Percentiles rank a stretch among this genome's conserved stretches.
Conservation (phyloP, 2,329 filamentous ascomycete species). For the Bipolaris cookei region DNA sequence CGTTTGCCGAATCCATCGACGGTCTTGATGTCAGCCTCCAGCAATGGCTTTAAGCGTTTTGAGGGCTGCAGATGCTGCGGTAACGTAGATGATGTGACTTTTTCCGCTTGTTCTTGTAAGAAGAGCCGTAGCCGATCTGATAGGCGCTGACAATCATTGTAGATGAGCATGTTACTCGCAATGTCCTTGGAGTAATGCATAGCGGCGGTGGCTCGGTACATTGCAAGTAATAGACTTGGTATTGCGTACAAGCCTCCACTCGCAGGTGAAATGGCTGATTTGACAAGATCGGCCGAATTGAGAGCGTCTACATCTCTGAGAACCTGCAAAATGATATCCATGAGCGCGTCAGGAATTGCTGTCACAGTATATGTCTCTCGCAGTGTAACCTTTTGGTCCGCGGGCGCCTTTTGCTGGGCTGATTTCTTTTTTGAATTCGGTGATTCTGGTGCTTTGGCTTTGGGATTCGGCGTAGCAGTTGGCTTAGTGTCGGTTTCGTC, state of each 20-base stretch:
- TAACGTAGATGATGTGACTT: constrained; percentile 39
- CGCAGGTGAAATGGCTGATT: constrained; percentile 68
- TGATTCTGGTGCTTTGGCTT: constrained; percentile 32
- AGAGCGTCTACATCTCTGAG: constrained; percentile 59
- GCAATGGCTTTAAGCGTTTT: constrained; percentile 53
- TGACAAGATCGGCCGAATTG: constrained; percentile 55
- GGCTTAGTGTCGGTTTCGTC: constrained; percentile 61
- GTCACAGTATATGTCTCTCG: constrained; percentile 89
- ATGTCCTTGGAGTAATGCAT: constrained; percentile 71
- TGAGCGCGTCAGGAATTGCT: constrained; percentile 79
- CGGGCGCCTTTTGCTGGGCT: constrained; percentile 29
- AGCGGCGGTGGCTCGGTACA: constrained; percentile 78
- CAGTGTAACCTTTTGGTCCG: constrained; percentile 71
- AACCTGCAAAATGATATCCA: constrained; percentile 67
- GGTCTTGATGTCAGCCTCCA: constrained; percentile 61
- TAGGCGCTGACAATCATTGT: constrained; percentile 68
- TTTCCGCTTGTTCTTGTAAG: constrained; percentile 52
- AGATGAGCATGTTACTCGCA: constrained; percentile 67
- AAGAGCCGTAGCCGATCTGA: constrained; percentile 60
- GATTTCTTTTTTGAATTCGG: constrained; percentile 43
- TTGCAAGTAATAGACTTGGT: constrained; percentile 74
- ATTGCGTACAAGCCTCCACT: constrained; percentile 73
- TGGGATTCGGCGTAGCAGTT: constrained; percentile 13
- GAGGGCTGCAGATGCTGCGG: constrained; percentile 43
- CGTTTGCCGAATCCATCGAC: constrained; percentile 66